A percentile compares a stretch with the other conserved stretches of the same genome.
Evolutionary conservation across 2,329 filamentous ascomycete species (phyloP).

Genomic region (Colletotrichum graminicola): DNA sequence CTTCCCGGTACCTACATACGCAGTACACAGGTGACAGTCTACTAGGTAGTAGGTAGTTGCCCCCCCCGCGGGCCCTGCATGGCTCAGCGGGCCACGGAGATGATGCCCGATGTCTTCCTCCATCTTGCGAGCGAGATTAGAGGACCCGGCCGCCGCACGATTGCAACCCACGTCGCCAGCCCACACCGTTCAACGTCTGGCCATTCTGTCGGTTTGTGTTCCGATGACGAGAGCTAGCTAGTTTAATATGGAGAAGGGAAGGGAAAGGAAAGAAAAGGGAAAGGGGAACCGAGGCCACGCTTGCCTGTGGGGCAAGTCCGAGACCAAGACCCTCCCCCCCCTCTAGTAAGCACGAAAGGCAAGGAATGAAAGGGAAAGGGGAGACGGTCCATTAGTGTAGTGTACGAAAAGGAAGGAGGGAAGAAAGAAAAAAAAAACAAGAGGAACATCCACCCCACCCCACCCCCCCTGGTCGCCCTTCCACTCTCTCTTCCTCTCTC

Average conservation of each 20-base stretch:
- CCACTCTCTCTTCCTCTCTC: no score
- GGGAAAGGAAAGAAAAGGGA: background rate
- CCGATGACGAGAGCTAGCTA: conserved; percentile 29
- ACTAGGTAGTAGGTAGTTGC: no score
- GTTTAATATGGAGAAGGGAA: background rate
- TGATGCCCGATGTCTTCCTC: conserved; percentile 20
- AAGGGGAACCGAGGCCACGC: no score
- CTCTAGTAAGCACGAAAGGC: background rate
- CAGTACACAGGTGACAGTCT: no score
- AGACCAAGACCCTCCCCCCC: background rate
- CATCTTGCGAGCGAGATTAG: conserved; percentile 33
- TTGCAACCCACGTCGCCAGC: conserved; percentile 20
- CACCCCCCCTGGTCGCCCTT: no score
- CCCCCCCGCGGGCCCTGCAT: background rate
- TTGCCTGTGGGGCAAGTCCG: background rate
- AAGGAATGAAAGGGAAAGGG: background rate
- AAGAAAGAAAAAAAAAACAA: conserved; percentile 32
- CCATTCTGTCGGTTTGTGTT: conserved; percentile 30
- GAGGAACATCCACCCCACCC: background rate
- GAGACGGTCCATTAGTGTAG: conserved; percentile 16
- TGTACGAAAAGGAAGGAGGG: conserved; percentile 14
- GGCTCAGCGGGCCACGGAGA: conserved; percentile 29
- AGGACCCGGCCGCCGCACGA: conserved; percentile 32
- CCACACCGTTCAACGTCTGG: conserved; percentile 20
- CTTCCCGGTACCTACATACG: background rate